Percentiles rank a stretch among this genome's conserved stretches.
Evolutionary conservation across 768 basidiomycete genomes (phyloP).

Genomic region (Chalciporus sphaerocephalus): DNA sequence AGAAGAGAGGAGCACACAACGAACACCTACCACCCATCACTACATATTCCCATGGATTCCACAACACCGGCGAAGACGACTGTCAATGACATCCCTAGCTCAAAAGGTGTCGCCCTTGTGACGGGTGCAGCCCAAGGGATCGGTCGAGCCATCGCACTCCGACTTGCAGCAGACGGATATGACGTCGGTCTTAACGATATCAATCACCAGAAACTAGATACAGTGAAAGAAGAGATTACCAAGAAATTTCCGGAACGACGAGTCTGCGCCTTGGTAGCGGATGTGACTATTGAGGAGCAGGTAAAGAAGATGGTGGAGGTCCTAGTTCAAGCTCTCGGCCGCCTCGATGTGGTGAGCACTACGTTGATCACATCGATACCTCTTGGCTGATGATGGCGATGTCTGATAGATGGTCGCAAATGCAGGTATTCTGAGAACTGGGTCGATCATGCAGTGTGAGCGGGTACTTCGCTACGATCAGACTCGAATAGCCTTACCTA

Average conservation of each 20-base stretch:
- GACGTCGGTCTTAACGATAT: slow-evolving; percentile 35
- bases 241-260: slow-evolving; percentile 5
- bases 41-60: background rate
- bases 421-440: slow-evolving; percentile 15
- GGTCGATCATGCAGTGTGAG: slow-evolving; percentile 9
- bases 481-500: background rate
- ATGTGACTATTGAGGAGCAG: slow-evolving; percentile 28
- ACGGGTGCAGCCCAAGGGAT: slow-evolving; percentile 33
- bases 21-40: background rate
- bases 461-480: background rate
- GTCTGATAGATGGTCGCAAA: slow-evolving; percentile 16
- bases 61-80: background rate
- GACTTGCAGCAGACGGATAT: slow-evolving; percentile 35
- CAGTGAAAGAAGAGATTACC: slow-evolving; percentile 13
- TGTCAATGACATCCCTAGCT: background rate
- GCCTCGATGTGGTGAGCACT: slow-evolving; percentile 33
- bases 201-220: slow-evolving; percentile 17
- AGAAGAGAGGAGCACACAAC: background rate
- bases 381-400: slow-evolving; percentile 2
- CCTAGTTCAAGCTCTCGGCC: slow-evolving; percentile 24
- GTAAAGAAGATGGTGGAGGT: slow-evolving; percentile 30
- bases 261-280: slow-evolving; percentile 14
- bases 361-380: background rate
- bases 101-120: slow-evolving; percentile 30
- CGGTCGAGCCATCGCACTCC: slow-evolving; percentile 33